Percentiles rank a stretch among this genome's conserved stretches.
These are phyloP conservation scores for Fusarium transvaalense DNA, from an alignment of 2,329 filamentous ascomycete genomes.

Conservation along the genomic window DNA sequence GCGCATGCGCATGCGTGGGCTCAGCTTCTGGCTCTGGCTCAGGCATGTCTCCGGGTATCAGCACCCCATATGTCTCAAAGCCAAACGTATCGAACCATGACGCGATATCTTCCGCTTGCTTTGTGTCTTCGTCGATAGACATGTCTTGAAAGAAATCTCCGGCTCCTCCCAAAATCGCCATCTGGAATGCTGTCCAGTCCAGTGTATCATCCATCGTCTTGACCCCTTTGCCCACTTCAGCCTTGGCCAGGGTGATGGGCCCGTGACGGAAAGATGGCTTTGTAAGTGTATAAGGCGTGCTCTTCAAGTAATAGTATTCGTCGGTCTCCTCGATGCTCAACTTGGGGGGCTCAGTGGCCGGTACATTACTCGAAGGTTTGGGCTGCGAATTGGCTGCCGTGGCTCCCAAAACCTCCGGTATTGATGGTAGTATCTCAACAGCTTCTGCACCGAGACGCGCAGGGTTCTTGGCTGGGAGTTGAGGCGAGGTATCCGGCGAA, in stretches of 20 bases:
- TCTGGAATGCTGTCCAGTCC: slow-evolving; percentile 75
- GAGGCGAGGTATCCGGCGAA: slow-evolving; percentile 11
- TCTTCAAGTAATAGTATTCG: slow-evolving; percentile 62
- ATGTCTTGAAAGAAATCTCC: slow-evolving; percentile 63
- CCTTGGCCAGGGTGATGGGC: slow-evolving; percentile 64
- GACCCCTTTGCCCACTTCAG: slow-evolving; percentile 55
- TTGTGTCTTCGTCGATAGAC: slow-evolving; percentile 60
- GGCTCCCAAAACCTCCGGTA: slow-evolving; percentile 42
- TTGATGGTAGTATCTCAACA: slow-evolving; percentile 41
- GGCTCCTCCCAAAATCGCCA: slow-evolving; percentile 71
- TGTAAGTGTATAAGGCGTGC: slow-evolving; percentile 63
- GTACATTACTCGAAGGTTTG: slow-evolving; percentile 10
- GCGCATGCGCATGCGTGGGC: not conserved
- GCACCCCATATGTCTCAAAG: slow-evolving; percentile 58
- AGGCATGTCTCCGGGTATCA: slow-evolving; percentile 49
- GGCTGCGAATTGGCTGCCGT: slow-evolving; percentile 16
- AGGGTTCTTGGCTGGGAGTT: slow-evolving; percentile 42
- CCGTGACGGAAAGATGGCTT: slow-evolving; percentile 67
- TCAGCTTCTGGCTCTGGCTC: slow-evolving; percentile 9
- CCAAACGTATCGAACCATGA: slow-evolving; percentile 66
- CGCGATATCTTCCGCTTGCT: slow-evolving; percentile 58
- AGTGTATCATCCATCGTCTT: slow-evolving; percentile 62
- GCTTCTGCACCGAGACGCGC: slow-evolving; percentile 29
- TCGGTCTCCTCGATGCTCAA: slow-evolving; percentile 54
- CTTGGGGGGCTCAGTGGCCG: slow-evolving; percentile 5